These are phyloP conservation scores for Cercospora sesami DNA, from an alignment of 2,329 filamentous ascomycete species.

Conservation along the genomic window DNA sequence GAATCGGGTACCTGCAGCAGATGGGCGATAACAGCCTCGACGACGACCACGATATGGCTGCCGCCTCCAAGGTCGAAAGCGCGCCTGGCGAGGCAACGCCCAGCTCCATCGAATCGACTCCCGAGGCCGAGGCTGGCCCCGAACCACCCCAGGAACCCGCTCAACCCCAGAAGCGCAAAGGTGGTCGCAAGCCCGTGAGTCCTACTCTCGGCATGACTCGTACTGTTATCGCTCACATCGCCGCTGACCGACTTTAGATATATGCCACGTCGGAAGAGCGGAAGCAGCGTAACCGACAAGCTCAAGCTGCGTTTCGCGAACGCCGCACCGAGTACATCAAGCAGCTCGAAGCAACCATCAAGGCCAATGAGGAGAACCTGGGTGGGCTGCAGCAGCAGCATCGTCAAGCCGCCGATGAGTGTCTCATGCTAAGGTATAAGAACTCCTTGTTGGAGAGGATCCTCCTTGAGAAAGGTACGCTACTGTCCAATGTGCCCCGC, in stretches of 20 bases:
- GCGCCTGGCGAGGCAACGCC: conserved; percentile 47
- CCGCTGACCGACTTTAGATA: conserved; percentile 60
- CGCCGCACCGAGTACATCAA: conserved; percentile 98
- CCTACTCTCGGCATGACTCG: conserved; percentile 25
- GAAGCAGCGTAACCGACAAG: conserved; percentile 95
- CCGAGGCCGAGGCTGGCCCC: conserved; percentile 46
- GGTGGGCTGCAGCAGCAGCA: conserved; percentile 92
- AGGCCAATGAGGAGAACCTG: conserved; percentile 91
- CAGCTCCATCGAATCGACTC: conserved; percentile 52
- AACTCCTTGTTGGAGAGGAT: conserved; percentile 95
- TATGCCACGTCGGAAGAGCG: conserved; percentile 98
- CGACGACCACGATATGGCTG: conserved; percentile 44
- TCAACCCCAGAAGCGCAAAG: conserved; percentile 82
- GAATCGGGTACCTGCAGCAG: conserved; percentile 50
- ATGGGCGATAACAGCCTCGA: conserved; percentile 50
- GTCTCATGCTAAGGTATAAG: conserved; percentile 97
- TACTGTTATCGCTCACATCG: conserved; percentile 3
- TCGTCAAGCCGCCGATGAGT: conserved; percentile 91
- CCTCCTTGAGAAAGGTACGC: conserved; percentile 85
- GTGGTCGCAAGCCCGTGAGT: conserved; percentile 92
- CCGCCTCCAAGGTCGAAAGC: conserved; percentile 49
- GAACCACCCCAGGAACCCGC: conserved; percentile 47
- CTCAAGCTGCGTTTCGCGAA: conserved; percentile 95
- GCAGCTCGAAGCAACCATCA: conserved; percentile 95
- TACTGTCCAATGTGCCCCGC: neutral